phyloP scores from a whole-genome alignment of 2,329 filamentous ascomycete species.

The Stagonosporopsis chrysanthemi region DNA sequence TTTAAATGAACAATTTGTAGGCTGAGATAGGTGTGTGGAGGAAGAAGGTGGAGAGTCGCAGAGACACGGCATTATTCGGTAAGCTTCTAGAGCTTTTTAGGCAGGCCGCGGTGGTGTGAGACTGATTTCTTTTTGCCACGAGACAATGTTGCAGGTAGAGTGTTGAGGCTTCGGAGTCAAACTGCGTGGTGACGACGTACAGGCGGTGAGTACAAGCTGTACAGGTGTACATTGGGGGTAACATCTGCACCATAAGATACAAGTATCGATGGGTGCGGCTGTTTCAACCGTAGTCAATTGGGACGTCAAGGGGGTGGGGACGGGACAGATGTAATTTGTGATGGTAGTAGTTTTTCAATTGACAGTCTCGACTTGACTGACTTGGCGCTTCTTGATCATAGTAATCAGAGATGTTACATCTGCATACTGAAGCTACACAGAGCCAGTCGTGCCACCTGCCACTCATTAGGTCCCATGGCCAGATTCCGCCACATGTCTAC shows the following conservation, averaged over 20 bases:
- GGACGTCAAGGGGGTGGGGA: not conserved
- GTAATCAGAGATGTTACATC: slow-evolving; percentile 17
- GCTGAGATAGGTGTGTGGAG: slow-evolving; percentile 1
- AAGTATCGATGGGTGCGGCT: not conserved
- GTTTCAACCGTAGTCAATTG: not conserved
- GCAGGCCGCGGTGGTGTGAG: slow-evolving; percentile 9
- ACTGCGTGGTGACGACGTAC: slow-evolving; percentile 13
- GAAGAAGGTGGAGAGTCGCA: not conserved
- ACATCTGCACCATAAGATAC: slow-evolving; percentile 10
- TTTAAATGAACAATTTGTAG: not conserved
- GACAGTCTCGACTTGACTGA: not conserved
- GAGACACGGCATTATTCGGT: not conserved
- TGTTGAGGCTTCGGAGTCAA: slow-evolving; percentile 11
- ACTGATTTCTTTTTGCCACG: not conserved
- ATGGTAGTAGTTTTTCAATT: slow-evolving; percentile 14
- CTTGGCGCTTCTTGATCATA: slow-evolving; percentile 1
- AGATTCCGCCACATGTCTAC: slow-evolving; percentile 17
- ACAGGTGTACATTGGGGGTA: slow-evolving; percentile 3
- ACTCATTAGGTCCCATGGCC: slow-evolving; percentile 25
- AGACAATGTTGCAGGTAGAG: slow-evolving; percentile 8
- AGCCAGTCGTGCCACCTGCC: slow-evolving; percentile 23
- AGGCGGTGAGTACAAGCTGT: slow-evolving; percentile 12
- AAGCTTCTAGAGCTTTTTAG: slow-evolving; percentile 5
- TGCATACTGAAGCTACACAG: slow-evolving; percentile 18
- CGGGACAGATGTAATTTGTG: not conserved